phyloP scores from a whole-genome alignment of 805 yeast genomes.

The Priceomyces medius region DNA sequence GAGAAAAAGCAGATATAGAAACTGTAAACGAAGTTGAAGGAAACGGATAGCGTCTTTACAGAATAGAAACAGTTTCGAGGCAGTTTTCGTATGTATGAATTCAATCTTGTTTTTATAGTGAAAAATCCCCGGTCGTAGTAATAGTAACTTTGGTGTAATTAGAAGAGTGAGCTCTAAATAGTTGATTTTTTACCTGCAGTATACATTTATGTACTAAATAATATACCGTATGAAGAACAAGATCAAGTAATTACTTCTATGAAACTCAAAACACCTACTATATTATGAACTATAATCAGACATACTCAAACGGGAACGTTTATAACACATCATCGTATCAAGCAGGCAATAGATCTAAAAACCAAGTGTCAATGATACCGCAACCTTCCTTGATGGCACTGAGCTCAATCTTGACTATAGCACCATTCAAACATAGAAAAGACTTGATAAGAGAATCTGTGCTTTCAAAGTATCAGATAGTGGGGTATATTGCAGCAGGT shows the following conservation, averaged over 20 bases:
- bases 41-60: background rate
- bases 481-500: slow-evolving; percentile 98
- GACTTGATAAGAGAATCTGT: slow-evolving; percentile 72
- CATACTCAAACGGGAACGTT: slow-evolving; percentile 1
- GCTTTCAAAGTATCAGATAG: slow-evolving; percentile 77
- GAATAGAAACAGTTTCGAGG: too few relatives aligned
- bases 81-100: background rate
- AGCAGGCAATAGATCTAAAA: slow-evolving; percentile 3
- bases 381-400: slow-evolving; percentile 39
- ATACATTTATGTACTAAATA: background rate
- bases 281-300: slow-evolving; percentile 5
- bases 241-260: background rate
- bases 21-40: background rate
- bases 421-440: slow-evolving; percentile 48
- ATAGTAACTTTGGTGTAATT: background rate
- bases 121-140: background rate
- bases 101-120: background rate
- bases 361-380: slow-evolving; percentile 26
- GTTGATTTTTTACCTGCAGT: slow-evolving; percentile 2
- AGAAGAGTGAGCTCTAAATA: background rate
- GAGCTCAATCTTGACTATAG: slow-evolving; percentile 39
- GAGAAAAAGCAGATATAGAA: too few relatives aligned
- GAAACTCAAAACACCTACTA: background rate
- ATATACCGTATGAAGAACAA: background rate
- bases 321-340: slow-evolving; percentile 3